Evolutionary conservation across 306 rosid species (phyloP).

Genomic region (Styphnolobium japonicum): DNA sequence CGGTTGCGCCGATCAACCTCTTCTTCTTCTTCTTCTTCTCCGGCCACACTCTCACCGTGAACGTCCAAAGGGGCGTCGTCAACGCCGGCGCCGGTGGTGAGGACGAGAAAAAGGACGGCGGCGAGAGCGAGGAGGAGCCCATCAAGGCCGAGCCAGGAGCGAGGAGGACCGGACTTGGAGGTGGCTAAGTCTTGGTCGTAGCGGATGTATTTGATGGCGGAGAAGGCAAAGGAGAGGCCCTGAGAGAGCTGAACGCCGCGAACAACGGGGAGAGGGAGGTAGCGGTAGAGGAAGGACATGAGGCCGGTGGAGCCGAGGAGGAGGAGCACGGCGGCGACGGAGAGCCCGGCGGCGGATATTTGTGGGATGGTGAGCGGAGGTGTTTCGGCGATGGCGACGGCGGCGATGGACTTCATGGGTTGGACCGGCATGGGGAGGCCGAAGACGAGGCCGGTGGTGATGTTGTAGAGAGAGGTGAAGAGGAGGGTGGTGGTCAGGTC

Average conservation of each 20-base stretch:
- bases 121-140: slow-evolving; percentile 55
- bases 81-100: slow-evolving; percentile 73
- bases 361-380: slow-evolving; percentile 74
- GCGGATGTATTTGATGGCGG: slow-evolving; percentile 76
- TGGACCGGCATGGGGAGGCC: slow-evolving; percentile 94
- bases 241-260: slow-evolving; percentile 91
- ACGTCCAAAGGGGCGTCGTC: neutral
- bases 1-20: neutral
- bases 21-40: neutral
- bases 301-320: slow-evolving; percentile 65
- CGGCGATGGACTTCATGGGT: slow-evolving; percentile 90
- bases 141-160: slow-evolving; percentile 66
- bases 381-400: slow-evolving; percentile 70
- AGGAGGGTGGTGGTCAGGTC: slow-evolving; percentile 66
- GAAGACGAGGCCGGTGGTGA: slow-evolving; percentile 70
- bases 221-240: slow-evolving; percentile 71
- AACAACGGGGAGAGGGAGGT: slow-evolving; percentile 79
- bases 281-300: slow-evolving; percentile 77
- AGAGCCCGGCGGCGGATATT: slow-evolving; percentile 75
- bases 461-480: slow-evolving; percentile 78
- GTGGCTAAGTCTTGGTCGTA: slow-evolving; percentile 51
- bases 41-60: neutral
- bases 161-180: slow-evolving; percentile 45
- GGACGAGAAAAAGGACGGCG: slow-evolving; percentile 47
- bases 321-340: slow-evolving; percentile 71